Conservation (phyloP, 345 rosid species). For the Eucalyptus cloeziana region DNA sequence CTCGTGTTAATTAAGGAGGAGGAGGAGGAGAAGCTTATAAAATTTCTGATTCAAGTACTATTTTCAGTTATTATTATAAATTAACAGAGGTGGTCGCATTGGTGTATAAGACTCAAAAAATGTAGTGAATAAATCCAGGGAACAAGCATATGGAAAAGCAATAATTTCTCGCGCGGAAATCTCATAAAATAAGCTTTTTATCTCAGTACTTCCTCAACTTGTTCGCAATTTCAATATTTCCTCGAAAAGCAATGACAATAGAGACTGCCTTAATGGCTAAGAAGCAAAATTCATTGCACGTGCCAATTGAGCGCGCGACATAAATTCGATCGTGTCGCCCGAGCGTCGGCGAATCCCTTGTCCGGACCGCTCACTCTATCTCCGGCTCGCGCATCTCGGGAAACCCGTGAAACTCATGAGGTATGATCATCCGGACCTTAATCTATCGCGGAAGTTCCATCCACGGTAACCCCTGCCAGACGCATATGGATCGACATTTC, state of each 20-base stretch:
- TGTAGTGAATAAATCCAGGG: not conserved
- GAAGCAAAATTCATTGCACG: not conserved
- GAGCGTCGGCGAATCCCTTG: not conserved
- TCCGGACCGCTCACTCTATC: not conserved
- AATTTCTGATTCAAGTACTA: not conserved
- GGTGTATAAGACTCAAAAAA: not conserved
- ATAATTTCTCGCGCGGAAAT: too few species aligned
- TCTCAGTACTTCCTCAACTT: not conserved
- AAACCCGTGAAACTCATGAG: not conserved
- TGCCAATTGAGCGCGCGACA: not conserved
- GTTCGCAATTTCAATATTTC: not conserved
- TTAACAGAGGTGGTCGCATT: not conserved
- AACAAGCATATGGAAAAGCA: not conserved
- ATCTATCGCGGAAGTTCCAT: not conserved
- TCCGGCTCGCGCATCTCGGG: not conserved
- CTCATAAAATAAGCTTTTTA: too few species aligned
- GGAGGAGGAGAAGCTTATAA: too few species aligned
- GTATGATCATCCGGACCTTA: too few species aligned
- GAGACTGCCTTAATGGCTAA: not conserved
- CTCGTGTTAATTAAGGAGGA: not conserved
- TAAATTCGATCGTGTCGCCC: not conserved
- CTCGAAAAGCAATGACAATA: not conserved
- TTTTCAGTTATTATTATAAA: not conserved
- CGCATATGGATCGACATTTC: not conserved
- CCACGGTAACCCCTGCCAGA: not conserved